Conservation (phyloP, 345 rosid genomes). For the Citrus sp. region DNA sequence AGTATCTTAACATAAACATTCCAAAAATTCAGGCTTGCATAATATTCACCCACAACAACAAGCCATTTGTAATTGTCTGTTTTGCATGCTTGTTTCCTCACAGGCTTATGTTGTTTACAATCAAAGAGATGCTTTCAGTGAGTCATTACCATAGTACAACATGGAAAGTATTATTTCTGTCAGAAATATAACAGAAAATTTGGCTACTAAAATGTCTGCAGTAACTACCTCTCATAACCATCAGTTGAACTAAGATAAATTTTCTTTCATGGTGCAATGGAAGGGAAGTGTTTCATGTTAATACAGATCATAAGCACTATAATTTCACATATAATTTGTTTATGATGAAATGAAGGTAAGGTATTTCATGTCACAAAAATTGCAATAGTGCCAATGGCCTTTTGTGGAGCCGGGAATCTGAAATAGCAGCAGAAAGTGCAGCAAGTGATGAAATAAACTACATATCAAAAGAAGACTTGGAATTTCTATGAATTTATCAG, state of each 20-base stretch:
- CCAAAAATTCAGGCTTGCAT: too few species aligned
- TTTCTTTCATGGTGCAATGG: neutral
- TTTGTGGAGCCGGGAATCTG: neutral
- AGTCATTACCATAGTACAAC: neutral
- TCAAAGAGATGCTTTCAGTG: neutral
- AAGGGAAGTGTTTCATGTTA: too few species aligned
- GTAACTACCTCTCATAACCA: neutral
- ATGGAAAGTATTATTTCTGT: neutral
- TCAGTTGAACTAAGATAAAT: neutral
- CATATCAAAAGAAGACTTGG: neutral
- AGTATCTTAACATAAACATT: too few species aligned
- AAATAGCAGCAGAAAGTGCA: slow-evolving; percentile 1
- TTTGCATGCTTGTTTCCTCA: too few species aligned
- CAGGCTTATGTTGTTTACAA: neutral
- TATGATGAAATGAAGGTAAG: neutral
- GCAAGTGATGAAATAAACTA: slow-evolving; percentile 1
- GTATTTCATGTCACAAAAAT: neutral
- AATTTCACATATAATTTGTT: neutral
- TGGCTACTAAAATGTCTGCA: neutral
- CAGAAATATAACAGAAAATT: neutral
- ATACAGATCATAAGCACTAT: neutral
- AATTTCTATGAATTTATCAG: slow-evolving; percentile 9
- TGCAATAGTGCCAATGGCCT: too few species aligned
- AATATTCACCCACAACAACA: too few species aligned
- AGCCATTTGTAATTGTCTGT: too few species aligned